phyloP scores from a whole-genome alignment of 345 rosid genomes.

The Sapria himalayana region DNA sequence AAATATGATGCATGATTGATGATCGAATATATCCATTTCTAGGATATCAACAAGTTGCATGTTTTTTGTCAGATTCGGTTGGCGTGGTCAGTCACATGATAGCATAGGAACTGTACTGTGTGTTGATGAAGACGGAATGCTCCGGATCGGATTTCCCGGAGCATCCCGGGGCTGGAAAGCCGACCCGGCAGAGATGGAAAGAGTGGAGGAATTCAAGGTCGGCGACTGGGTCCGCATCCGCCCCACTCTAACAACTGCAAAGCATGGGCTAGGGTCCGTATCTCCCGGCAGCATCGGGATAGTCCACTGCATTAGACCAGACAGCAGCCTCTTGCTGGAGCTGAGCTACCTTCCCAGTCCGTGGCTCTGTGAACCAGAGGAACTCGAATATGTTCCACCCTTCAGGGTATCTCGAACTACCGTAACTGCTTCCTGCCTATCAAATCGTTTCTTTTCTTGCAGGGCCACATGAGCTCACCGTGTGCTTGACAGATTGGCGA shows the following conservation, averaged over 20 bases:
- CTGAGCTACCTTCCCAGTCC: constrained; percentile 76
- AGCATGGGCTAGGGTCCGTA: constrained; percentile 85
- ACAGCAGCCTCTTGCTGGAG: constrained; percentile 73
- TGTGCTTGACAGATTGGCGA: constrained; percentile 75
- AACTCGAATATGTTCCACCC: constrained; percentile 76
- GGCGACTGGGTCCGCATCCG: constrained; percentile 99
- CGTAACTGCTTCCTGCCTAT: too few relatives aligned
- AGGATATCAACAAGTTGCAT: too few relatives aligned
- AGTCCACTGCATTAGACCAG: constrained; percentile 86
- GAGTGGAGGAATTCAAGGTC: constrained; percentile 97
- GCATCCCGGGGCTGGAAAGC: constrained; percentile 99
- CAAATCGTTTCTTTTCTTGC: too few relatives aligned
- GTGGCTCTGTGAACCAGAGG: constrained; percentile 98
- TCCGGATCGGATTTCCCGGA: constrained; percentile 98
- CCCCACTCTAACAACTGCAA: constrained; percentile 72
- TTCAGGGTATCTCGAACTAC: constrained; percentile 33
- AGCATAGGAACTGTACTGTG: constrained; percentile 90
- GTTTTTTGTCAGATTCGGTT: constrained; percentile 71
- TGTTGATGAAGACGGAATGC: constrained; percentile 96
- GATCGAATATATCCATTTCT: too few relatives aligned
- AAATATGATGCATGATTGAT: too few relatives aligned
- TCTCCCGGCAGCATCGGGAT: constrained; percentile 94
- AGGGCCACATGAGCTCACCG: too few relatives aligned
- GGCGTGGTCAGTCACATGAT: constrained; percentile 83
- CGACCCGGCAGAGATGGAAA: constrained; percentile 98